Conservation (phyloP, 768 basidiomycete species). For the Zangia roseola region DNA sequence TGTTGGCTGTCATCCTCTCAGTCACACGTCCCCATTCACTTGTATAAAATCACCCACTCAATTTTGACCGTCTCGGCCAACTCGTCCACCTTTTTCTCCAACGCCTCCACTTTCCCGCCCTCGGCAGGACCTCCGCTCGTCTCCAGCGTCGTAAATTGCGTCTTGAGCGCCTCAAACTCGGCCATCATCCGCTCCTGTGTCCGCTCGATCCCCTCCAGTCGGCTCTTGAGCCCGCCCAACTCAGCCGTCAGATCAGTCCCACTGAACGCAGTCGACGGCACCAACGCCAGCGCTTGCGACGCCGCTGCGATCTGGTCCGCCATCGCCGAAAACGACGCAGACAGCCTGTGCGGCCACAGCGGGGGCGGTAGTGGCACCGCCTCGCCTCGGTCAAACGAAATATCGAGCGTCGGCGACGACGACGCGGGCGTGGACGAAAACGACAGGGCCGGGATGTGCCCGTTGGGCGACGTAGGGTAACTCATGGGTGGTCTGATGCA, state of each 20-base stretch:
- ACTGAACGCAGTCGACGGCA: constrained; percentile 23
- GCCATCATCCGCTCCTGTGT: constrained; percentile 32
- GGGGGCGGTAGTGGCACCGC: constrained; percentile 3
- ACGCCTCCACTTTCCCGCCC: constrained; percentile 25
- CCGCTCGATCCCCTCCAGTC: constrained; percentile 34
- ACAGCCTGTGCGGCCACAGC: constrained; percentile 35
- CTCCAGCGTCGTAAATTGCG: constrained; percentile 18
- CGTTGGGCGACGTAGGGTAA: not conserved
- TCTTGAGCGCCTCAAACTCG: constrained; percentile 33
- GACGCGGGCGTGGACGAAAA: constrained; percentile 8
- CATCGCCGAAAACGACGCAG: constrained; percentile 39
- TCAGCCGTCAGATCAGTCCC: constrained; percentile 10
- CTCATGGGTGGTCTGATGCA: not conserved
- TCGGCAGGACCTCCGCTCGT: constrained; percentile 31
- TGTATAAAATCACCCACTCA: constrained; percentile 37
- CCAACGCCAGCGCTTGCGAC: constrained; percentile 36
- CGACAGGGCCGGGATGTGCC: not conserved
- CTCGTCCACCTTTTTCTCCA: constrained; percentile 37
- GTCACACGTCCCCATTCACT: not conserved
- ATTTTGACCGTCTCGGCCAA: constrained; percentile 31
- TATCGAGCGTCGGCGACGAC: constrained; percentile 19
- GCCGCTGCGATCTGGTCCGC: constrained; percentile 41
- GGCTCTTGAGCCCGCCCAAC: constrained; percentile 19
- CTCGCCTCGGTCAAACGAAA: constrained; percentile 9
- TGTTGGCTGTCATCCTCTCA: constrained; percentile 26